Percentiles rank a stretch among this genome's conserved stretches.
Evolutionary conservation across 345 rosid genomes (phyloP).

Genomic region (Boechera divaricarpa): DNA sequence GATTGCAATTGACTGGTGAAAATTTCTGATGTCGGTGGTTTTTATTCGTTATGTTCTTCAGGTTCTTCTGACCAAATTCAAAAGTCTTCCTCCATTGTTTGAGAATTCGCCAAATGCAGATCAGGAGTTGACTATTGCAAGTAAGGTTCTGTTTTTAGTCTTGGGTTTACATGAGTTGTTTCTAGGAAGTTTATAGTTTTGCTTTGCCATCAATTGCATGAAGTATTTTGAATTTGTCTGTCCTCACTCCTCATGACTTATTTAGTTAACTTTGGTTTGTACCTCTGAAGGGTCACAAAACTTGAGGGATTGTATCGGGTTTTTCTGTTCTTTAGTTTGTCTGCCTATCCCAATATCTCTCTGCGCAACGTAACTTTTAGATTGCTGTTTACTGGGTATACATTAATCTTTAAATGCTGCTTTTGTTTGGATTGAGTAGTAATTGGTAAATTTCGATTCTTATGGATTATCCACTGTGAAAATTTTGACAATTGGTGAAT

Average conservation of each 20-base stretch:
- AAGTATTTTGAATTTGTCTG: not conserved
- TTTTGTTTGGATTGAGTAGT: not conserved
- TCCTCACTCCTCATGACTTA: not conserved
- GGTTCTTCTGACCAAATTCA: conserved; percentile 81
- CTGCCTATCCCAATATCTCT: not conserved
- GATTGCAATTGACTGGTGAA: not conserved
- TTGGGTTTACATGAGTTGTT: not conserved
- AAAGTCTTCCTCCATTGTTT: conserved; percentile 89
- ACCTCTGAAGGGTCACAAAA: not conserved
- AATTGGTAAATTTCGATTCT: not conserved
- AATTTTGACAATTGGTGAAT: conserved; percentile 1
- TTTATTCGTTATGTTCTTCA: conserved; percentile 37
- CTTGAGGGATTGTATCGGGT: not conserved
- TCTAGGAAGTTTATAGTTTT: not conserved
- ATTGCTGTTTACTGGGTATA: not conserved
- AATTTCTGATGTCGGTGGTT: not conserved
- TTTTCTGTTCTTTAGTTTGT: not conserved
- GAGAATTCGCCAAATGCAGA: conserved; percentile 70
- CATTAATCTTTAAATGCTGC: not conserved
- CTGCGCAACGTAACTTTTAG: not conserved
- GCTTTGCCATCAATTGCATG: not conserved
- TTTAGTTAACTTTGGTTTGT: not conserved
- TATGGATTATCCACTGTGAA: not conserved
- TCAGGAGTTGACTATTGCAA: conserved; percentile 76
- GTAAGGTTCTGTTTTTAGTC: conserved; percentile 45